Evolutionary conservation across 495 filamentous ascomycete species (phyloP), one percentile per base, ranked within the genome.

Genomic region (Penicillium pancosmium): DNA sequence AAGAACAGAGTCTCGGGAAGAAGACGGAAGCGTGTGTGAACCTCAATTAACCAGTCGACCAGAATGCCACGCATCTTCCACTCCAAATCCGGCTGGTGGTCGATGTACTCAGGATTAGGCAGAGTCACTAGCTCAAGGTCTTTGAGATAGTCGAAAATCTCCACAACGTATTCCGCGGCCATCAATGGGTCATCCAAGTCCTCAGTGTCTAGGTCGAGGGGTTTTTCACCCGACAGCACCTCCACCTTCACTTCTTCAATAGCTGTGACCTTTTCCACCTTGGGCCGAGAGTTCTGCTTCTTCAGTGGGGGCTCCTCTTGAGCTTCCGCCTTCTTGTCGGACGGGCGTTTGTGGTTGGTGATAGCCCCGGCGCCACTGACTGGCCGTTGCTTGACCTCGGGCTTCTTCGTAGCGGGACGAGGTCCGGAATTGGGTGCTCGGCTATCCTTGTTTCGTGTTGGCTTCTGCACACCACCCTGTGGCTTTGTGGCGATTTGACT

Each of bases 41-140:
- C 94, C 73, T 98, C 94, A 61, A 98, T 92, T 54, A 98, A 82
- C 94, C 94, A 98, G 80, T 98, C 95, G 56, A 98, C 87, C 54
- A 98, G 86, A 61, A 98, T 97, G 44, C 92, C 94, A 65, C 94
- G 91, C 80, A 96, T 96, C 80, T 97, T 94, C 94, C 94, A 98
- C 73, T 97, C 93, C 3, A 98, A 80, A 60, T 97, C 91, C 23
- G 89, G 87, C 69, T 98, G 94, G 69, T 92, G 88, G 5, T 90
- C 84, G 81, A 98, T 98, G 77, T 98, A 98, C 50, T 93, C 75
- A 9, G 92, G 87, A 74, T 98, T 98, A 43, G 95, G 91, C 64
- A 91, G 78, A 3, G 92, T 93, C 10, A 84, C 79, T 68, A 86
- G 76, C 74, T 98, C 94, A 10, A 98, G 84, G 55, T 94, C 87